Evolutionary conservation across 2,329 filamentous ascomycete species (phyloP).

Genomic region (Zymoseptoria tritici): DNA sequence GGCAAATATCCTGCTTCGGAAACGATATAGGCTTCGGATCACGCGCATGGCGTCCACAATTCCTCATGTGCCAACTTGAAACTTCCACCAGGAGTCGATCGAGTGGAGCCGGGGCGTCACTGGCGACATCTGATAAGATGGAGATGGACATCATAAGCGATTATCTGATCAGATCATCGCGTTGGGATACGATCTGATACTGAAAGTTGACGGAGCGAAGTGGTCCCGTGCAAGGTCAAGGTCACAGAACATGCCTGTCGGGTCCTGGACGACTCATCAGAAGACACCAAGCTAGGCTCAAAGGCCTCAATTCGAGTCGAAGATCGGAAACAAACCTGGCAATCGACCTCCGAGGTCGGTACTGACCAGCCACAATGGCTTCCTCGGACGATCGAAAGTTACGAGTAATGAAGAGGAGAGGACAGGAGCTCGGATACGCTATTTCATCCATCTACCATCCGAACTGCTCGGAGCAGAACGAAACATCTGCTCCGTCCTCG

Average conservation of each 20-base stretch:
- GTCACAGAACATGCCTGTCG: neutral
- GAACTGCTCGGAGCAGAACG: conserved; percentile 1
- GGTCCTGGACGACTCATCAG: neutral
- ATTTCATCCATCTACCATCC: neutral
- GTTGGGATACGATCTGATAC: too few species aligned
- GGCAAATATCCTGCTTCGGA: neutral
- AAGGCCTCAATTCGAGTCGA: neutral
- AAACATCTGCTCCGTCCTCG: conserved; percentile 1
- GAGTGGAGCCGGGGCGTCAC: neutral
- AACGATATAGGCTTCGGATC: neutral
- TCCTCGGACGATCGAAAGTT: neutral
- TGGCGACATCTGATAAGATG: neutral
- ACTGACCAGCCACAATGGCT: neutral
- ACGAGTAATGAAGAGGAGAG: neutral
- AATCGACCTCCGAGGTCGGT: neutral
- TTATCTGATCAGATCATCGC: too few species aligned
- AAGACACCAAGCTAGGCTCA: neutral
- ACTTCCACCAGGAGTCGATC: neutral
- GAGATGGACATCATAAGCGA: too few species aligned
- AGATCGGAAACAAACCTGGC: neutral
- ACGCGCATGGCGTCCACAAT: neutral
- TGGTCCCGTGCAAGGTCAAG: too few species aligned
- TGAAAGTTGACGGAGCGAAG: too few species aligned
- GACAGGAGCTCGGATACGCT: neutral
- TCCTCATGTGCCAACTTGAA: neutral